A percentile compares a stretch with the other conserved stretches of the same genome.
Evolutionary conservation across 2,329 filamentous ascomycete genomes (phyloP).

Genomic region (Diaporthe longicolla): DNA sequence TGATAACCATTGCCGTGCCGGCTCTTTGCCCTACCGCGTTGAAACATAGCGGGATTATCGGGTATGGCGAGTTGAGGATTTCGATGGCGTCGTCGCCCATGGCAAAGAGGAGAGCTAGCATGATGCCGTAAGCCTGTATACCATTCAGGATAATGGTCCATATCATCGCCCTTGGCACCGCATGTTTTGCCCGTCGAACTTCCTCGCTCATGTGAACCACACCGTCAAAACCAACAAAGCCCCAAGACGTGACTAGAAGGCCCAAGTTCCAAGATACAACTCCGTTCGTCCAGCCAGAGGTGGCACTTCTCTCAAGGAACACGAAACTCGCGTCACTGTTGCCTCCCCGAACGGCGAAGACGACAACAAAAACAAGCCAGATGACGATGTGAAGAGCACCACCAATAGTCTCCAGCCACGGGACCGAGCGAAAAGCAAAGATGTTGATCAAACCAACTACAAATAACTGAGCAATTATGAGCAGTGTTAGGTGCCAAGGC

Average conservation of each 20-base stretch:
- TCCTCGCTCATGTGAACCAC: slow-evolving; percentile 64
- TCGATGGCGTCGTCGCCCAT: slow-evolving; percentile 40
- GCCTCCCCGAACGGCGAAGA: slow-evolving; percentile 30
- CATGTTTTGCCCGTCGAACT: slow-evolving; percentile 59
- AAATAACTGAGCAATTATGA: slow-evolving; percentile 54
- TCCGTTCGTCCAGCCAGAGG: slow-evolving; percentile 32
- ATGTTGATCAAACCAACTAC: slow-evolving; percentile 47
- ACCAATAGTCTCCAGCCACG: slow-evolving; percentile 55
- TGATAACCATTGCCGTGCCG: slow-evolving; percentile 57
- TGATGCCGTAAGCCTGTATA: slow-evolving; percentile 57
- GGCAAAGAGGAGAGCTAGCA: slow-evolving; percentile 57
- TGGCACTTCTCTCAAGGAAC: slow-evolving; percentile 22
- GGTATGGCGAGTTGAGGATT: slow-evolving; percentile 53
- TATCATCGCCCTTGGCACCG: slow-evolving; percentile 61
- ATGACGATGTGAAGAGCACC: slow-evolving; percentile 49
- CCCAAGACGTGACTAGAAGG: slow-evolving; percentile 38
- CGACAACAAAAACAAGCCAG: slow-evolving; percentile 39
- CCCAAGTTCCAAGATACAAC: slow-evolving; percentile 45
- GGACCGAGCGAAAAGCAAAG: slow-evolving; percentile 55
- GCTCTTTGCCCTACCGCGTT: slow-evolving; percentile 56
- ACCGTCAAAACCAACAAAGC: slow-evolving; percentile 59
- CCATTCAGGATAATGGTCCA: slow-evolving; percentile 60
- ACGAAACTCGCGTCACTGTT: slow-evolving; percentile 29
- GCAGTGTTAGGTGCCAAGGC: slow-evolving; percentile 55
- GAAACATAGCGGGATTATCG: slow-evolving; percentile 58